Conservation (phyloP, 805 yeast genomes). For the Metschnikowia kofuensis region DNA sequence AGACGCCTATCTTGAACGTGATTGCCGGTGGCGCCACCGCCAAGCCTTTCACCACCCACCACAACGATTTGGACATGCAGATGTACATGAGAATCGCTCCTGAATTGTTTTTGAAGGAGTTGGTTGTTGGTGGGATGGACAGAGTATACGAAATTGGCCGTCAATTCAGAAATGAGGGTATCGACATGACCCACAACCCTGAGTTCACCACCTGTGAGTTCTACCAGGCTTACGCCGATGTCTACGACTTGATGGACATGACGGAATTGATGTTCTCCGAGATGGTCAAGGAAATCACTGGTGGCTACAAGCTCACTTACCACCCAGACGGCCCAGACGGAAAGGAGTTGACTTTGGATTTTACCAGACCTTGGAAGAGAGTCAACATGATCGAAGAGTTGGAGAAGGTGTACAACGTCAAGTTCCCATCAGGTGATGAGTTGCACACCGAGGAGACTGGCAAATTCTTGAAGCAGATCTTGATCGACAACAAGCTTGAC, state of each 20-base stretch:
- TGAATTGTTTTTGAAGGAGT: constrained; percentile 91
- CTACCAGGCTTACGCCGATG: constrained; percentile 97
- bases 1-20: constrained; percentile 98
- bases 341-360: constrained; percentile 74
- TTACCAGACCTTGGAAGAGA: constrained; percentile 98
- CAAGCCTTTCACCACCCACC: constrained; percentile 95
- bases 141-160: constrained; percentile 98
- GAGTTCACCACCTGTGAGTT: constrained; percentile 99
- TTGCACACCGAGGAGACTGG: constrained; percentile 94
- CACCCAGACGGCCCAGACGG: constrained; percentile 95
- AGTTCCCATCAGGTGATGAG: constrained; percentile 93
- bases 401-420: constrained; percentile 81
- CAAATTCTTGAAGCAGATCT: constrained; percentile 76
- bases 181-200: constrained; percentile 98
- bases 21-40: constrained; percentile 99
- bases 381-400: constrained; percentile 94
- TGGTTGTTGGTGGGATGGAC: constrained; percentile 97
- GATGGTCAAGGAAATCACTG: constrained; percentile 95
- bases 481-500: constrained; percentile 77
- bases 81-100: constrained; percentile 99
- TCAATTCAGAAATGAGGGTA: constrained; percentile 98
- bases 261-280: constrained; percentile 92
- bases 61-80: constrained; percentile 93
- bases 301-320: constrained; percentile 78
- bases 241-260: constrained; percentile 90